A percentile compares a stretch with the other conserved stretches of the same genome.
These are phyloP conservation scores for Abrus precatorius DNA, from an alignment of 306 rosid species.

Conservation along the genomic window DNA sequence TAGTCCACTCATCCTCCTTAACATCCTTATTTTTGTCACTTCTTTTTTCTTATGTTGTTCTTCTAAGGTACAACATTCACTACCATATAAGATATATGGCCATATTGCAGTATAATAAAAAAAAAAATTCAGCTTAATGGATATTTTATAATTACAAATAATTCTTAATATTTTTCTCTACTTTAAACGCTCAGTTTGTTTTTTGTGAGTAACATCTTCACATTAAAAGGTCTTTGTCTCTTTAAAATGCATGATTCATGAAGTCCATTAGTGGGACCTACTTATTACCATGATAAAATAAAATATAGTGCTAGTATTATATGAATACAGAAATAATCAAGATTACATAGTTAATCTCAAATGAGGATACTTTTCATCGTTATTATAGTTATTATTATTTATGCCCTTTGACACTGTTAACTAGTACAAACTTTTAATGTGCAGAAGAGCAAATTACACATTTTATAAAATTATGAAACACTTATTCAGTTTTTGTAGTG, in stretches of 20 bases:
- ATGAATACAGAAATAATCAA: conserved; percentile 35
- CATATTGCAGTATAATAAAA: too few species aligned
- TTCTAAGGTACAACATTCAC: too few species aligned
- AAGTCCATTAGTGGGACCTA: not conserved
- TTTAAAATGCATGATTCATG: conserved; percentile 26
- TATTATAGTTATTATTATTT: not conserved
- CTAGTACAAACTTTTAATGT: conserved; percentile 8
- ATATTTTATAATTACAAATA: too few species aligned
- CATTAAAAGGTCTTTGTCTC: not conserved
- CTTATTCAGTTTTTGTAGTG: not conserved
- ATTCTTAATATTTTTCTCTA: too few species aligned
- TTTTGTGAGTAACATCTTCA: too few species aligned
- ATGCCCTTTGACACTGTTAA: conserved; percentile 10
- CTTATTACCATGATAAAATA: not conserved
- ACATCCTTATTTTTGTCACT: too few species aligned
- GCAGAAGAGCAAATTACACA: conserved; percentile 17
- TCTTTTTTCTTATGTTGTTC: too few species aligned
- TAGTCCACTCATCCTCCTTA: too few species aligned
- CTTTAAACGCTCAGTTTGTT: too few species aligned
- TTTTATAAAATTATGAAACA: not conserved
- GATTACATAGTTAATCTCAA: conserved; percentile 1
- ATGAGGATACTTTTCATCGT: not conserved
- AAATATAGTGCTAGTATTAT: not conserved
- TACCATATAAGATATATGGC: too few species aligned
- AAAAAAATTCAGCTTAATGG: too few species aligned